phyloP scores from a whole-genome alignment of 2,329 filamentous ascomycete species.

The Daldinia sp. region DNA sequence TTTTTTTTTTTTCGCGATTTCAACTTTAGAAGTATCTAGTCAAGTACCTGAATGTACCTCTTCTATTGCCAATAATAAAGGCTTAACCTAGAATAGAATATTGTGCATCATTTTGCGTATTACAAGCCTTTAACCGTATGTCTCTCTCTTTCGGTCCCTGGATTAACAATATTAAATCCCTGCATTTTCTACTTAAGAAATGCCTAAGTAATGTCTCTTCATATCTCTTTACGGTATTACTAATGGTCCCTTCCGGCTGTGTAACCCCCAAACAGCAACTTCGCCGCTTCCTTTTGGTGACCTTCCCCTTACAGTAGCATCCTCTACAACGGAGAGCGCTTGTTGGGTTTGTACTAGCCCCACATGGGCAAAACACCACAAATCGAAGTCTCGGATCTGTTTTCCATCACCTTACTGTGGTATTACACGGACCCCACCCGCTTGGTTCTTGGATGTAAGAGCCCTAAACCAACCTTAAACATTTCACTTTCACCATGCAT shows the following conservation, averaged over 20 bases:
- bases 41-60: background rate
- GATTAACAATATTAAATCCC: slow-evolving; percentile 13
- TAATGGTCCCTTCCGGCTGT: slow-evolving; percentile 31
- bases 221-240: slow-evolving; percentile 22
- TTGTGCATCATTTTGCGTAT: slow-evolving; percentile 5
- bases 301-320: slow-evolving; percentile 39
- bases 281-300: slow-evolving; percentile 33
- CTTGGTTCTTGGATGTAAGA: background rate
- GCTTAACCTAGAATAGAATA: too few species aligned
- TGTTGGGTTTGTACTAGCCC: slow-evolving; percentile 23
- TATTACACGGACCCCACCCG: background rate
- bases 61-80: background rate
- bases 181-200: slow-evolving; percentile 21
- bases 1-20: too few species aligned
- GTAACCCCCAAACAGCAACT: slow-evolving; percentile 32
- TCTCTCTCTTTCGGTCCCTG: slow-evolving; percentile 21
- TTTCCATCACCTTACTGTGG: background rate
- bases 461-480: slow-evolving; percentile 9
- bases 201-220: slow-evolving; percentile 16
- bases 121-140: slow-evolving; percentile 18
- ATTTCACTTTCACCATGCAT: too few species aligned
- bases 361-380: slow-evolving; percentile 30
- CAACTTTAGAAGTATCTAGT: background rate
- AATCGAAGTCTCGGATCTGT: slow-evolving; percentile 30
- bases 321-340: slow-evolving; percentile 21